Percentiles rank a stretch among this genome's conserved stretches.
These are phyloP conservation scores for Calonectria honghensis DNA, from an alignment of 2,329 filamentous ascomycete genomes.

Conservation along the genomic window DNA sequence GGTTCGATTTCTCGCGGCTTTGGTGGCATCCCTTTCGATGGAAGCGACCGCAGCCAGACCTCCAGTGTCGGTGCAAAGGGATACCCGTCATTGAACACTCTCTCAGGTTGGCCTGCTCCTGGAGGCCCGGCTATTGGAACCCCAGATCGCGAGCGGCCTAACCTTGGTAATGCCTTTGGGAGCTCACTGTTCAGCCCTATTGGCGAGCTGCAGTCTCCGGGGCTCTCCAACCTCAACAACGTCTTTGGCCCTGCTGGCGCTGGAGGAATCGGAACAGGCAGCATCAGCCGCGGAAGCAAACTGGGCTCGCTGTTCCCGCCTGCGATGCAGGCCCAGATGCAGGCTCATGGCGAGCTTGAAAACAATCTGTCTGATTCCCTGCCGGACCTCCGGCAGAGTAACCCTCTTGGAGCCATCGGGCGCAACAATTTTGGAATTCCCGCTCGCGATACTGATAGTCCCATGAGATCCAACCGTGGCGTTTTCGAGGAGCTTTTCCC, in stretches of 20 bases:
- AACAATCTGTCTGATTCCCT: constrained; percentile 74
- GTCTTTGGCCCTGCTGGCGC: constrained; percentile 80
- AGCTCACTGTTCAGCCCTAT: constrained; percentile 87
- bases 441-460: constrained; percentile 75
- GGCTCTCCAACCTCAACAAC: constrained; percentile 79
- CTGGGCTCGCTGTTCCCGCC: constrained; percentile 90
- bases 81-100: constrained; percentile 77
- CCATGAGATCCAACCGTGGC: constrained; percentile 72
- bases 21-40: constrained; percentile 73
- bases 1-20: constrained; percentile 73
- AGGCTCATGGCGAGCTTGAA: constrained; percentile 78
- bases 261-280: constrained; percentile 75
- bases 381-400: constrained; percentile 76
- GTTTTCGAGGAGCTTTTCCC: constrained; percentile 74
- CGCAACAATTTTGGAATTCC: constrained; percentile 74
- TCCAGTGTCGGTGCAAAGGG: constrained; percentile 89
- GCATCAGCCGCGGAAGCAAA: constrained; percentile 85
- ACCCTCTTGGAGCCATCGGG: constrained; percentile 80
- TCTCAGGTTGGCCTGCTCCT: constrained; percentile 78
- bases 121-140: constrained; percentile 76
- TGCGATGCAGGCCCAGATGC: constrained; percentile 94
- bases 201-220: constrained; percentile 85
- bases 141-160: constrained; percentile 78
- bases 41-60: constrained; percentile 93
- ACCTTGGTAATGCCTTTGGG: constrained; percentile 79